These are phyloP conservation scores for Mucor mucedo DNA, from an alignment of 371 early-diverging fungal species.

Conservation along the genomic window DNA sequence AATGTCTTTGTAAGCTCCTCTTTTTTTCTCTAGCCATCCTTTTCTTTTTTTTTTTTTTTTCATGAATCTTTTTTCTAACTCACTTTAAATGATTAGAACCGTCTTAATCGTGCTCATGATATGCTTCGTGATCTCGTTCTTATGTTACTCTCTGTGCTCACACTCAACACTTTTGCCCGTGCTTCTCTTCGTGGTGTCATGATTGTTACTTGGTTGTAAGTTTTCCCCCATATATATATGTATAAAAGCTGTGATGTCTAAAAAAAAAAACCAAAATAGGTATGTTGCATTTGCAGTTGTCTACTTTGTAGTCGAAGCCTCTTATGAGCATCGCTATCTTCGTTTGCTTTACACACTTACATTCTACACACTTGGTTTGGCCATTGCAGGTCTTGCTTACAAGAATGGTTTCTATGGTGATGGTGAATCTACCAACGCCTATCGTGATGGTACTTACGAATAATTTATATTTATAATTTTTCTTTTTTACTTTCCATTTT, in stretches of 20 bases:
- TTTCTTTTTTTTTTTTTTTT: background rate
- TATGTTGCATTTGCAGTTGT: slow-evolving; percentile 52
- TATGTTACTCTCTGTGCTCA: slow-evolving; percentile 40
- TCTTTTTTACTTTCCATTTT: too few relatives aligned
- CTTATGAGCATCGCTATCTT: slow-evolving; percentile 40
- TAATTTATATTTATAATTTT: too few relatives aligned
- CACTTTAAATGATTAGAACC: slow-evolving; percentile 15
- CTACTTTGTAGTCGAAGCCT: slow-evolving; percentile 40
- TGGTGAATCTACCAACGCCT: background rate
- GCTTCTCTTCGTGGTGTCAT: slow-evolving; percentile 49
- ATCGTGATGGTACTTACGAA: too few relatives aligned
- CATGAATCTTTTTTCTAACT: too few relatives aligned
- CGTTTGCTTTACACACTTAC: slow-evolving; percentile 40
- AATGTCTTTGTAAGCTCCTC: slow-evolving; percentile 22
- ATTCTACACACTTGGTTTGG: slow-evolving; percentile 46
- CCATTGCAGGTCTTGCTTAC: slow-evolving; percentile 49
- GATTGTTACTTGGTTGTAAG: slow-evolving; percentile 49
- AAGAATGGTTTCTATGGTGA: slow-evolving; percentile 37
- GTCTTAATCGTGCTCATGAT: slow-evolving; percentile 42
- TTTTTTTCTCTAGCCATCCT: background rate
- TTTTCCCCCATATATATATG: background rate
- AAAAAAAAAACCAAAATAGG: background rate
- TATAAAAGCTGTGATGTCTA: too few relatives aligned
- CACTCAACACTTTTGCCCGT: slow-evolving; percentile 51
- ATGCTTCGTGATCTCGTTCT: slow-evolving; percentile 44